These are phyloP conservation scores for Apiospora sp. DNA, from an alignment of 2,329 filamentous ascomycete species.

Conservation along the genomic window DNA sequence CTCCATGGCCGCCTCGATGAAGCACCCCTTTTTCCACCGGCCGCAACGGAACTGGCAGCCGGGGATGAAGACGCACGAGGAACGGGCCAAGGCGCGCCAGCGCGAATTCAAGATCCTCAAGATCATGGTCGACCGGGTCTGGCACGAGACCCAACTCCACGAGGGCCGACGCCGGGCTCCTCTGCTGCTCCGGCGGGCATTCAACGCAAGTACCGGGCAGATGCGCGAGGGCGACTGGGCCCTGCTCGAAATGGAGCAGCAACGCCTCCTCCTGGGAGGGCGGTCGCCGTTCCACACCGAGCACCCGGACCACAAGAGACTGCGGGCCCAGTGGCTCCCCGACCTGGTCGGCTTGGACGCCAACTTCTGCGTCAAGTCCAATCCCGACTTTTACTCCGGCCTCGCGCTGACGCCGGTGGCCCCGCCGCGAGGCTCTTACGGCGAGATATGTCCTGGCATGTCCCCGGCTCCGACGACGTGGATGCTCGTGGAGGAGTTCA, in stretches of 20 bases:
- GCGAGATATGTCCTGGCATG: too few species aligned
- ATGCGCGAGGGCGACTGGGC: conserved; percentile 1
- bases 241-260: neutral
- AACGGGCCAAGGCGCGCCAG: conserved; percentile 15
- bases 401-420: neutral
- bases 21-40: neutral
- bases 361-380: neutral
- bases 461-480: neutral
- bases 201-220: neutral
- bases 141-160: neutral
- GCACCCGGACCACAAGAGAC: neutral
- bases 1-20: conserved; percentile 12
- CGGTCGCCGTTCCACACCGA: neutral
- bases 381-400: neutral
- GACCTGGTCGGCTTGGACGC: neutral
- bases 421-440: neutral
- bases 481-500: neutral
- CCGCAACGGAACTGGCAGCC: too few species aligned
- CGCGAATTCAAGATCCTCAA: conserved; percentile 27
- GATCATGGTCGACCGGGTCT: conserved; percentile 25
- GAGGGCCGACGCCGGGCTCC: neutral
- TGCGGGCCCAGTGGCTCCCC: neutral
- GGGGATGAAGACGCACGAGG: neutral
- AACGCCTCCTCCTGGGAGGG: neutral
- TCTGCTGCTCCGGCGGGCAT: neutral